These are phyloP conservation scores for Metschnikowia sp. DNA, from an alignment of 805 yeast species.

Conservation along the genomic window DNA sequence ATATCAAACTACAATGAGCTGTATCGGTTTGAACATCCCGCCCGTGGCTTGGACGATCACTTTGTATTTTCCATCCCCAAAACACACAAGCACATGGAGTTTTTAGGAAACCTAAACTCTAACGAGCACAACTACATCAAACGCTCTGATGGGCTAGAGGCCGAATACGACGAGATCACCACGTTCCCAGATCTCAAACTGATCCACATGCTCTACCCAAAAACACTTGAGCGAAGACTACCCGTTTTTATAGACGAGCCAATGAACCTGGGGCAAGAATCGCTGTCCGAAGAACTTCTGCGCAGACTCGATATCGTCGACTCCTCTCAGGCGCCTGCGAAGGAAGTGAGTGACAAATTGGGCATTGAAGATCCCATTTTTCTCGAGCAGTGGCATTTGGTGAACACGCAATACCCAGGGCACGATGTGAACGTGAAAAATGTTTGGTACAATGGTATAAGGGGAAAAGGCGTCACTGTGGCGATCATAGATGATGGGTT, in stretches of 20 bases:
- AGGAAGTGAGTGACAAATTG: slow-evolving; percentile 49
- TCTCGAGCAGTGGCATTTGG: slow-evolving; percentile 85
- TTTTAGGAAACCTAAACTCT: slow-evolving; percentile 35
- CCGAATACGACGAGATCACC: slow-evolving; percentile 24
- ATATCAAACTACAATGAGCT: slow-evolving; percentile 32
- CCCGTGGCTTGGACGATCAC: slow-evolving; percentile 58
- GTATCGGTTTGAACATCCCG: slow-evolving; percentile 57
- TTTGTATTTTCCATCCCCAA: slow-evolving; percentile 62
- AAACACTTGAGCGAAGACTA: slow-evolving; percentile 50
- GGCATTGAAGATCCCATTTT: slow-evolving; percentile 82
- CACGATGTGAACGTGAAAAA: slow-evolving; percentile 84
- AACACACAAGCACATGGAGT: slow-evolving; percentile 28
- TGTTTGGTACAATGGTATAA: slow-evolving; percentile 76
- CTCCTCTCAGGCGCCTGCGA: slow-evolving; percentile 47
- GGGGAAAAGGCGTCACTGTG: slow-evolving; percentile 79
- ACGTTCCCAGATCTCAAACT: slow-evolving; percentile 36
- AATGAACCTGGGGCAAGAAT: background rate
- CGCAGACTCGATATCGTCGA: slow-evolving; percentile 35
- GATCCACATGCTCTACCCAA: slow-evolving; percentile 54
- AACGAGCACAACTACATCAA: slow-evolving; percentile 26
- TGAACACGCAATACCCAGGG: slow-evolving; percentile 69
- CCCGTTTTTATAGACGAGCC: slow-evolving; percentile 45
- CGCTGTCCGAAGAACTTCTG: background rate
- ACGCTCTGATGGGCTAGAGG: slow-evolving; percentile 26
- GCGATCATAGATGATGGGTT: slow-evolving; percentile 95